Evolutionary conservation across 2,329 filamentous ascomycete genomes (phyloP).

Genomic region (Falciphora oryzae): DNA sequence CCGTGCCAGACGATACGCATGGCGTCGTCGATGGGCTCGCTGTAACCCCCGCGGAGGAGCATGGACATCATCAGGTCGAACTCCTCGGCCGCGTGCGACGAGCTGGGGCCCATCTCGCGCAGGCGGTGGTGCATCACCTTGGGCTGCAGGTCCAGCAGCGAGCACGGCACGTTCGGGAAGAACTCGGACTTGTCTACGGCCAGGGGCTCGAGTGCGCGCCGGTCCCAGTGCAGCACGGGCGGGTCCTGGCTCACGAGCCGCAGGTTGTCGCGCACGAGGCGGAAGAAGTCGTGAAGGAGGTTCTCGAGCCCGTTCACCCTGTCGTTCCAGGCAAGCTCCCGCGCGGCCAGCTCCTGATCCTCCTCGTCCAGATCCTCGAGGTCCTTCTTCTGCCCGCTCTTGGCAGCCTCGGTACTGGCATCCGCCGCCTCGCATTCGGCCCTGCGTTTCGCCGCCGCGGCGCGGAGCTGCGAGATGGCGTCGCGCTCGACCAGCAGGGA

Average conservation of each 20-base stretch:
- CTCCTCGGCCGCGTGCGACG: conserved; percentile 38
- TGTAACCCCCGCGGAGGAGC: neutral
- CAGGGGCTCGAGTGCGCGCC: conserved; percentile 65
- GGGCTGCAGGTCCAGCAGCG: conserved; percentile 64
- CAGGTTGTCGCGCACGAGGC: conserved; percentile 45
- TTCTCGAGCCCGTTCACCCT: conserved; percentile 27
- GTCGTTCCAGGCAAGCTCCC: conserved; percentile 29
- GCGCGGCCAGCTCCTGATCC: conserved; percentile 22
- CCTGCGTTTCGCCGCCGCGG: neutral
- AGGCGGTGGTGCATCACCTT: conserved; percentile 43
- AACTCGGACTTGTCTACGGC: conserved; percentile 54
- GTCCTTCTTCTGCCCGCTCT: neutral
- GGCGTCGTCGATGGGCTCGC: conserved; percentile 31
- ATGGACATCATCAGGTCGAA: conserved; percentile 43
- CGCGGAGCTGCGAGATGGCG: neutral
- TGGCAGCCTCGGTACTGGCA: neutral
- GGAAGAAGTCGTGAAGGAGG: conserved; percentile 30
- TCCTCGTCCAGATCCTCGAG: neutral
- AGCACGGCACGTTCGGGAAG: conserved; percentile 52
- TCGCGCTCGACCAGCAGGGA: conserved; percentile 23
- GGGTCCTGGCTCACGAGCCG: conserved; percentile 43
- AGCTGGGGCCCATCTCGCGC: conserved; percentile 35
- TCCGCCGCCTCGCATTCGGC: conserved; percentile 11
- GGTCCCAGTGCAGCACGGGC: conserved; percentile 61
- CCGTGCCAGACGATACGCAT: conserved; percentile 55